Conservation (phyloP, 1,284 basidiomycete species). For the Vanrija pseudolonga region DNA sequence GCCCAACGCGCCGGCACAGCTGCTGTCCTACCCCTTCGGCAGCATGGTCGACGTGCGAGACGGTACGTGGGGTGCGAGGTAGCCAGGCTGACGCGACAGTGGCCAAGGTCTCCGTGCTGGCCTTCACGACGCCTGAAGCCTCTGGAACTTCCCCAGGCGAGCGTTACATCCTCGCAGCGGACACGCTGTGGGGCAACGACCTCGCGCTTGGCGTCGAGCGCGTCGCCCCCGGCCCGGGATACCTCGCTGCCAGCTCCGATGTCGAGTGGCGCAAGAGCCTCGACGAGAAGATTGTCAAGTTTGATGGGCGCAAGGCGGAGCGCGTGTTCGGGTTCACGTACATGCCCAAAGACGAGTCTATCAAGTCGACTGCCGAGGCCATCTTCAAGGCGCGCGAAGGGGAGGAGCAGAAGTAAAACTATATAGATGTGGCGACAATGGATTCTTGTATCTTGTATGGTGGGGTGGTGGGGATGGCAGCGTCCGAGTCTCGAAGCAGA, state of each 20-base stretch:
- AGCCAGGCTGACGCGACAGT: neutral
- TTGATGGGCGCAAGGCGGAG: conserved; percentile 2
- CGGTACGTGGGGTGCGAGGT: too few relatives aligned
- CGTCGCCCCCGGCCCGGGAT: neutral
- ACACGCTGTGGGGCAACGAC: conserved; percentile 36
- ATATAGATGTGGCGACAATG: too few relatives aligned
- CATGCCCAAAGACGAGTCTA: conserved; percentile 3
- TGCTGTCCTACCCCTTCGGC: neutral
- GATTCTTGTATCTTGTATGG: too few relatives aligned
- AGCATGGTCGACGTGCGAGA: conserved; percentile 10
- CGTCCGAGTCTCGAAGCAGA: too few relatives aligned
- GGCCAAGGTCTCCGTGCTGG: neutral
- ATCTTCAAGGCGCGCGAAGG: neutral
- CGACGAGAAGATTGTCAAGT: neutral
- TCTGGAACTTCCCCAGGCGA: conserved; percentile 53
- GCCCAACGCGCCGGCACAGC: neutral
- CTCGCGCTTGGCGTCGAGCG: conserved; percentile 11
- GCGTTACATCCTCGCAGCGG: conserved; percentile 56
- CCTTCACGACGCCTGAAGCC: conserved; percentile 40
- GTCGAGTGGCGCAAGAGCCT: neutral
- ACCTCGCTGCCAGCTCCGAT: neutral
- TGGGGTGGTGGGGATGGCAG: too few relatives aligned
- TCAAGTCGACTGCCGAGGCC: neutral
- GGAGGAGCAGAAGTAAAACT: too few relatives aligned
- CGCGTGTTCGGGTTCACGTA: neutral